Base-by-base conservation (phyloP, 202 grass and related monocot genomes). In the Brachypodium distachyon region DNA sequence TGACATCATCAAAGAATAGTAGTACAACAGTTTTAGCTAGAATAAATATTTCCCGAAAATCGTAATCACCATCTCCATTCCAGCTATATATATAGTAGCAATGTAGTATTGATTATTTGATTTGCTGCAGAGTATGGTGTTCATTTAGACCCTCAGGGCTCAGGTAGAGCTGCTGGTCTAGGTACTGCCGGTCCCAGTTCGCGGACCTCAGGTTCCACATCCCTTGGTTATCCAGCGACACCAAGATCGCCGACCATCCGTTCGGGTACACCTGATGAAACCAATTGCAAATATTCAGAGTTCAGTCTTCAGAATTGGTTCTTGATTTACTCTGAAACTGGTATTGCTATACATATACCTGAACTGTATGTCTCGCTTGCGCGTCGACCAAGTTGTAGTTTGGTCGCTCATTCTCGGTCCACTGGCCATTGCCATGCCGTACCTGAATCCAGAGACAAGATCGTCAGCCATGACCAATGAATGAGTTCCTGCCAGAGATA, bases 141-240 rank as follows among this genome's bases (percentile, higher is more conserved):
- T 89, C 1, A 67, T 34, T 2, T 92, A 99, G 12, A 99, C 96
- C 62, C 87, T 83, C 59, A 95, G n/a, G n/a, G n/a, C n/a, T n/a
- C n/a, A n/a, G 61, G 84, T 99, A 99, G 16, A 99, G 89, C 63
- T 95, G 96, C 57, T 99, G 91, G 7, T 92, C 96, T 2, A 95
- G 70, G 90, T 93, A 99, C 46, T 98, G 96, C 71, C 91, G 81
- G 28, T 84, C 91, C 96, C 96, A 98, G 73, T 75, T 88, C 28
- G 91, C 83, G 0, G 96, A 98, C 64, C 96, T 87, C 44, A 98
- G 72, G 82, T 98, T 98, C 96, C 96, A 98, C 96, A 98, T 98
- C 36, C 96, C 96, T 62, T 98, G 82, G 74, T 95, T 98, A 77
- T 98, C 91, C 54, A 98, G 70, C 19, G 91, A 98, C 72, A 98